phyloP scores from a whole-genome alignment of 495 filamentous ascomycete species.

The Penicillium arizonense region DNA sequence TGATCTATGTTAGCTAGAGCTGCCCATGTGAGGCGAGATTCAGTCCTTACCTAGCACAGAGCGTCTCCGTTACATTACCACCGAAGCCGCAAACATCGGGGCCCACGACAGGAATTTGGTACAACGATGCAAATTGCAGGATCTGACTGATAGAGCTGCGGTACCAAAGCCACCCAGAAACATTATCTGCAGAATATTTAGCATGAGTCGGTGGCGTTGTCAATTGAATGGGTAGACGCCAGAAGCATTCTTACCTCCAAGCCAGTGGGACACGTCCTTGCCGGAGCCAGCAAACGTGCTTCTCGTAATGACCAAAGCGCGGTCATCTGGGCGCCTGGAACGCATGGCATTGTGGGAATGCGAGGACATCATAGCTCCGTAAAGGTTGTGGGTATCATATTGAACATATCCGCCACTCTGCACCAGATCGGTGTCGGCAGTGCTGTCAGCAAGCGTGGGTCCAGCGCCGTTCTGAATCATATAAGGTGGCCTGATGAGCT shows the following conservation, averaged over 20 bases:
- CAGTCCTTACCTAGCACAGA: constrained; percentile 47
- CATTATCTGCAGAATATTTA: constrained; percentile 8
- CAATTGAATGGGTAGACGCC: constrained; percentile 30
- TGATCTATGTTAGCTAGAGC: neutral
- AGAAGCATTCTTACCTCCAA: constrained; percentile 60
- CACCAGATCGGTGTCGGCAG: constrained; percentile 10
- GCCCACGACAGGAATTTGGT: constrained; percentile 81
- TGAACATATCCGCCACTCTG: constrained; percentile 16
- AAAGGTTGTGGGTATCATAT: constrained; percentile 24
- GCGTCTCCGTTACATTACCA: constrained; percentile 60
- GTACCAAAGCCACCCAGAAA: constrained; percentile 52
- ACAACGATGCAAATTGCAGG: constrained; percentile 62
- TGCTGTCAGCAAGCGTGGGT: constrained; percentile 11
- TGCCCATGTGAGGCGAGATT: neutral
- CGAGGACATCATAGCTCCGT: constrained; percentile 12
- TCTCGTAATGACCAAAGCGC: constrained; percentile 76
- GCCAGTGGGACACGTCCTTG: constrained; percentile 70
- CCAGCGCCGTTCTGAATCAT: constrained; percentile 17
- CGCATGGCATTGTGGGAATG: constrained; percentile 12
- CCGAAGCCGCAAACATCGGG: constrained; percentile 72
- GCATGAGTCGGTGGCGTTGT: neutral
- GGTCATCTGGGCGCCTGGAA: constrained; percentile 21
- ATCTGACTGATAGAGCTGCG: constrained; percentile 71
- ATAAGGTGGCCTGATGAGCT: constrained; percentile 16
- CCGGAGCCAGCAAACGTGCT: constrained; percentile 72